phyloP scores from a whole-genome alignment of 495 filamentous ascomycete genomes.

The Venustampulla echinocandica region DNA sequence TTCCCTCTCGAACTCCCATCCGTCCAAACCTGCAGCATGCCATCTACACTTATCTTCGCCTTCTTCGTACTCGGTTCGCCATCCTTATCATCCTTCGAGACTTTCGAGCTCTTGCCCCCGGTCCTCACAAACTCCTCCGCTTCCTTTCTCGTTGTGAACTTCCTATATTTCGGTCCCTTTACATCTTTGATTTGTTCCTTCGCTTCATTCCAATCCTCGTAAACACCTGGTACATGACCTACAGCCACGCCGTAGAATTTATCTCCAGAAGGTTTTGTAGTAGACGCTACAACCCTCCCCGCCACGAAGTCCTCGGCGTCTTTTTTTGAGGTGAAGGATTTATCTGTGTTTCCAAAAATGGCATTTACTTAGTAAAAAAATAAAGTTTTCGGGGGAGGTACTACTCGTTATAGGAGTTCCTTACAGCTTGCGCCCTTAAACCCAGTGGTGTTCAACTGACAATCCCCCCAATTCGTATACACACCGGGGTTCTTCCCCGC shows the following conservation, averaged over 20 bases:
- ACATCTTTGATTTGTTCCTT: constrained; percentile 69
- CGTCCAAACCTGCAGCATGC: constrained; percentile 66
- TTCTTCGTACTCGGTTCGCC: constrained; percentile 28
- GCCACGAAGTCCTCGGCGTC: constrained; percentile 74
- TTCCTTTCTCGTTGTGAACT: constrained; percentile 67
- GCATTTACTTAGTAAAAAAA: neutral
- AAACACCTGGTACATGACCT: constrained; percentile 77
- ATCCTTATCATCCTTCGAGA: constrained; percentile 20
- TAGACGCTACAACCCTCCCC: constrained; percentile 39
- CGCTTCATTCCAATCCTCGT: constrained; percentile 75
- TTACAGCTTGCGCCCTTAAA: constrained; percentile 75
- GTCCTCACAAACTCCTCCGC: constrained; percentile 64
- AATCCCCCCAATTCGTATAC: constrained; percentile 78
- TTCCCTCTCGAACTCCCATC: constrained; percentile 80
- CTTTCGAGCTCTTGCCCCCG: constrained; percentile 24
- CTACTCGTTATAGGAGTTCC: constrained; percentile 20
- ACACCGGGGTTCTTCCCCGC: constrained; percentile 71
- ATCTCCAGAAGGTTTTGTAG: constrained; percentile 21
- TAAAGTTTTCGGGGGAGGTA: neutral
- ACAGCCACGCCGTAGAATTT: constrained; percentile 82
- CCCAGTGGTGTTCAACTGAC: constrained; percentile 72
- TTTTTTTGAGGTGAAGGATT: constrained; percentile 66
- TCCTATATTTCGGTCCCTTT: constrained; percentile 71
- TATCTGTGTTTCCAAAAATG: constrained; percentile 43
- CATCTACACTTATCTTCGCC: constrained; percentile 33